Percentiles rank a stretch among this genome's conserved stretches.
Evolutionary conservation across 495 filamentous ascomycete genomes (phyloP).

Genomic region (Talaromyces stipitatus): DNA sequence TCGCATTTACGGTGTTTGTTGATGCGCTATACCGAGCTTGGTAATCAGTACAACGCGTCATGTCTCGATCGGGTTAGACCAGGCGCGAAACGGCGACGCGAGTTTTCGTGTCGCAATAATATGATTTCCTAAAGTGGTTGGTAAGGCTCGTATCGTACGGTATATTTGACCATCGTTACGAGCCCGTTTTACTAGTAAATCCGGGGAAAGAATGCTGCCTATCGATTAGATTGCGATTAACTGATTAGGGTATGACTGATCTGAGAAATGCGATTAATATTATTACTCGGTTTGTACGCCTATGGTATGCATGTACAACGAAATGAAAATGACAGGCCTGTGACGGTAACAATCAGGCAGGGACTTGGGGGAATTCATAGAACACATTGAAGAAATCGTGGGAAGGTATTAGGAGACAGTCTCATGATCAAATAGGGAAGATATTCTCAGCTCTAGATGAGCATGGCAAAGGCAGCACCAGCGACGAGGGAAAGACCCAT

Average conservation of each 20-base stretch:
- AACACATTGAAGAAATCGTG: background rate
- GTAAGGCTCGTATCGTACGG: background rate
- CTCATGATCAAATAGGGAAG: background rate
- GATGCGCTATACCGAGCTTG: background rate
- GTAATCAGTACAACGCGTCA: slow-evolving; percentile 4
- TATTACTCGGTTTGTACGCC: background rate
- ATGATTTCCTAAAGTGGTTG: background rate
- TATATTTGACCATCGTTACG: background rate
- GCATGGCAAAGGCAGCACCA: slow-evolving; percentile 38
- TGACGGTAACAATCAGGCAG: background rate
- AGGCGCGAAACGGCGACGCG: slow-evolving; percentile 15
- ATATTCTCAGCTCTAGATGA: slow-evolving; percentile 27
- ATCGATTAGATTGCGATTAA: background rate
- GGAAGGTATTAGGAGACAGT: background rate
- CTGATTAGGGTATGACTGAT: background rate
- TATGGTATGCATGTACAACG: slow-evolving; percentile 1
- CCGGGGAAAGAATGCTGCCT: background rate
- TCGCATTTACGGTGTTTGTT: background rate
- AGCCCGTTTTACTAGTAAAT: no score
- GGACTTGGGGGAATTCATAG: background rate
- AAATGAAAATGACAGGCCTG: background rate
- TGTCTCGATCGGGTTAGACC: slow-evolving; percentile 3
- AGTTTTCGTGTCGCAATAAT: slow-evolving; percentile 12
- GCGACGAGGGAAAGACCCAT: slow-evolving; percentile 16
- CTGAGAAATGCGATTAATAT: background rate